Evolutionary conservation across 2,329 filamentous ascomycete genomes (phyloP).

Genomic region (Chalaropsis ovoidea): DNA sequence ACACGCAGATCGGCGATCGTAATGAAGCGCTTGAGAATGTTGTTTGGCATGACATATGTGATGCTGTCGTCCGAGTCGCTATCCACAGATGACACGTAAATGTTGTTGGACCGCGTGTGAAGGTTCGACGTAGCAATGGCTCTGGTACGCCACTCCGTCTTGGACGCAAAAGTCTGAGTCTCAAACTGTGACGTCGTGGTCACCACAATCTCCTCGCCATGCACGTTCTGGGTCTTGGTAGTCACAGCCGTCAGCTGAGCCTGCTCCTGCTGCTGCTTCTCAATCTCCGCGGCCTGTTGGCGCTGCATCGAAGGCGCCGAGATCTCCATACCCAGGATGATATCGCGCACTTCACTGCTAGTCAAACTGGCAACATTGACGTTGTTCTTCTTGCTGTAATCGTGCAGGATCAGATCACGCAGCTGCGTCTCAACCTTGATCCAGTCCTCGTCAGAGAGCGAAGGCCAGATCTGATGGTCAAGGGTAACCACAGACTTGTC

Average conservation of each 20-base stretch:
- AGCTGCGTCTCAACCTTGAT: slow-evolving; percentile 98
- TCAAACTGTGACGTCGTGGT: slow-evolving; percentile 97
- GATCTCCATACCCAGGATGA: slow-evolving; percentile 99
- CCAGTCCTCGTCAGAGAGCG: slow-evolving; percentile 90
- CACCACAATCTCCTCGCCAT: slow-evolving; percentile 95
- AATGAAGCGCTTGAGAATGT: slow-evolving; percentile 96
- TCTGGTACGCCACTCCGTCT: slow-evolving; percentile 96
- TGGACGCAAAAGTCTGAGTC: slow-evolving; percentile 93
- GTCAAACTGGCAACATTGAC: slow-evolving; percentile 97
- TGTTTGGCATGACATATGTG: slow-evolving; percentile 99
- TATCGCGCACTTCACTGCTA: slow-evolving; percentile 92
- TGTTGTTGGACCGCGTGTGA: slow-evolving; percentile 89
- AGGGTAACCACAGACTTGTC: slow-evolving; percentile 98
- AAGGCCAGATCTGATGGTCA: slow-evolving; percentile 97
- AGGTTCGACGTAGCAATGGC: slow-evolving; percentile 95
- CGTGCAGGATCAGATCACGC: slow-evolving; percentile 89
- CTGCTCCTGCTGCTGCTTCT: slow-evolving; percentile 97
- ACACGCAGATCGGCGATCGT: slow-evolving; percentile 92
- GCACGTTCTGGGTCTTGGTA: slow-evolving; percentile 94
- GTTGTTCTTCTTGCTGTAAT: slow-evolving; percentile 99
- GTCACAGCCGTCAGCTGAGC: slow-evolving; percentile 93
- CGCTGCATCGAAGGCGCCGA: slow-evolving; percentile 95
- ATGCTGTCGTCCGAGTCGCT: slow-evolving; percentile 71
- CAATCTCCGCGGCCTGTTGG: slow-evolving; percentile 95
- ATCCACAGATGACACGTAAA: slow-evolving; percentile 95